A percentile compares a stretch with the other conserved stretches of the same genome.
phyloP scores from a whole-genome alignment of 2,329 filamentous ascomycete genomes.

The Sphaerulina musiva region DNA sequence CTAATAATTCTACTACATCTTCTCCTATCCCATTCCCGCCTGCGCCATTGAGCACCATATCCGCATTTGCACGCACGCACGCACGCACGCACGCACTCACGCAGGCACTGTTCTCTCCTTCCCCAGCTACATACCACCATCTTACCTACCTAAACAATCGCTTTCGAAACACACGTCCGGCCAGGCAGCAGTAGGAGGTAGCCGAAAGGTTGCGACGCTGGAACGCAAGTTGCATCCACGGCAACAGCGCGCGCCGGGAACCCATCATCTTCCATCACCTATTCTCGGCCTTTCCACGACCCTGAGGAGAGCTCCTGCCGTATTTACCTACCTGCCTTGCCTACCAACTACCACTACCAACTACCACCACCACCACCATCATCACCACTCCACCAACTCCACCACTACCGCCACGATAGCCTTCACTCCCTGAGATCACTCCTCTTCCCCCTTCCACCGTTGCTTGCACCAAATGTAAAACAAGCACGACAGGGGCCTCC shows the following conservation, averaged over 20 bases:
- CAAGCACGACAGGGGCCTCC: conserved; percentile 15
- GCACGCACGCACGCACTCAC: too few relatives aligned
- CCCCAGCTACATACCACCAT: neutral
- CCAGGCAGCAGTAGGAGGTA: neutral
- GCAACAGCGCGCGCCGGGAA: neutral
- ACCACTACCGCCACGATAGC: neutral
- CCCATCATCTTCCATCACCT: neutral
- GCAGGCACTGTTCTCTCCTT: too few relatives aligned
- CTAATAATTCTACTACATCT: neutral
- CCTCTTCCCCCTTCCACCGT: neutral
- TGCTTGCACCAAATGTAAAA: conserved; percentile 16
- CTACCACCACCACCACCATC: neutral
- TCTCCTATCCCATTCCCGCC: neutral
- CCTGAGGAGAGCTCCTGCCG: neutral
- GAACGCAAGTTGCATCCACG: neutral
- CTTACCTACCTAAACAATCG: conserved; percentile 1
- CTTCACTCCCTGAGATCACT: neutral
- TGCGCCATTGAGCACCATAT: neutral
- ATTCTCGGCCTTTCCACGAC: neutral
- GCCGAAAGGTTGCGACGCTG: neutral
- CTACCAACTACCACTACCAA: too few relatives aligned
- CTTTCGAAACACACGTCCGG: neutral
- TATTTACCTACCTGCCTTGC: too few relatives aligned
- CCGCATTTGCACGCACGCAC: neutral
- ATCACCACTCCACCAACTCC: too few relatives aligned